Percentiles rank a stretch among this genome's conserved stretches.
Evolutionary conservation across 305 asterid genomes (phyloP).

Genomic region (Coffea humblotiana): DNA sequence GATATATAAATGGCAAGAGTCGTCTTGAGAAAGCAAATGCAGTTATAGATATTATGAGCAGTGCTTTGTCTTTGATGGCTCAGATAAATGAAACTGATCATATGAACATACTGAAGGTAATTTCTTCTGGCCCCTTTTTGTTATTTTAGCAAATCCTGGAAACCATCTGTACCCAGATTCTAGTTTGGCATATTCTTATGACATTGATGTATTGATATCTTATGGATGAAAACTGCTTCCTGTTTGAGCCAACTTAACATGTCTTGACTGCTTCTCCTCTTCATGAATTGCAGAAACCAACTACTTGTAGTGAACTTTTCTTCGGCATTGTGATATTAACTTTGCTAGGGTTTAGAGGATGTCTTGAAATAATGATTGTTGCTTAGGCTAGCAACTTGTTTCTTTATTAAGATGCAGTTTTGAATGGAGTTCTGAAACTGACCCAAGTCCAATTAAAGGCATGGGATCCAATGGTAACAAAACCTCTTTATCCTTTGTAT

Average conservation of each 20-base stretch:
- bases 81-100: constrained; percentile 93
- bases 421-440: not conserved
- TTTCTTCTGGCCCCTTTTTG: constrained; percentile 8
- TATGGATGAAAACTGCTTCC: not conserved
- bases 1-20: constrained; percentile 45
- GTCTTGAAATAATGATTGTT: not conserved
- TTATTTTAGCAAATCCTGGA: not conserved
- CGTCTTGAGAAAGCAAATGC: constrained; percentile 94
- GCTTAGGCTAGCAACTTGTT: not conserved
- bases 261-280: not conserved
- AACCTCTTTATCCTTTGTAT: not conserved
- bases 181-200: not conserved
- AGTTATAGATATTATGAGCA: constrained; percentile 89
- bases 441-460: not conserved
- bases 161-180: not conserved
- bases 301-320: not conserved
- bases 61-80: constrained; percentile 93
- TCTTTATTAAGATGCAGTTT: not conserved
- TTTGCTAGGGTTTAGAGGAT: not conserved
- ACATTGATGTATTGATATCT: not conserved
- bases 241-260: not conserved
- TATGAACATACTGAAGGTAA: constrained; percentile 92
- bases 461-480: not conserved
- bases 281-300: not conserved
- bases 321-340: not conserved